These are phyloP conservation scores for Blastocystis sp. DNA, from an alignment of 352 stramenopile genomes.

Conservation along the genomic window DNA sequence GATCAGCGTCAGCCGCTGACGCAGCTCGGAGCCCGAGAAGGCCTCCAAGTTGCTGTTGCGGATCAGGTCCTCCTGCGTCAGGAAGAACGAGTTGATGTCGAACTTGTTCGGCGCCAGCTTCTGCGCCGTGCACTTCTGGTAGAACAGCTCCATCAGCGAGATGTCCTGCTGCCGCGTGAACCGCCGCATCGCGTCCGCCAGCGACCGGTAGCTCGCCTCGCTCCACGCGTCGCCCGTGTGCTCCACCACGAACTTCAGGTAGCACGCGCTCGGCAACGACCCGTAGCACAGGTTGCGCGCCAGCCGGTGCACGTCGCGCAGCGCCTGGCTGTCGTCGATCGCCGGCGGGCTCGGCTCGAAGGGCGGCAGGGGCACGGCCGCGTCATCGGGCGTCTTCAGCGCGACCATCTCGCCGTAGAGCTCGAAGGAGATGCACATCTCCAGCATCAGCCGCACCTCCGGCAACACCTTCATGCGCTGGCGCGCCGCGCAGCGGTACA, in stretches of 20 bases:
- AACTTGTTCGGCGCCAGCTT: conserved; percentile 33
- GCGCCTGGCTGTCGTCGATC: conserved; percentile 12
- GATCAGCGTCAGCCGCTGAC: conserved; percentile 48
- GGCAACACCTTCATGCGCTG: conserved; percentile 26
- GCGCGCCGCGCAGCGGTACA: conserved; percentile 10
- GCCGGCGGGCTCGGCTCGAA: neutral
- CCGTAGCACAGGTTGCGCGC: conserved; percentile 67
- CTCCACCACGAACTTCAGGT: conserved; percentile 41
- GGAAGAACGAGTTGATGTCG: conserved; percentile 53
- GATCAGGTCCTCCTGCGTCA: conserved; percentile 66
- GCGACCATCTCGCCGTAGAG: conserved; percentile 23
- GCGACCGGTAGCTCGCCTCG: neutral
- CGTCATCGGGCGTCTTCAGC: conserved; percentile 14
- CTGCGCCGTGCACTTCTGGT: conserved; percentile 39
- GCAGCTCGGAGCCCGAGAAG: conserved; percentile 32
- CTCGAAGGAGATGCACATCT: conserved; percentile 65
- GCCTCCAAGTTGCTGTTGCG: conserved; percentile 24
- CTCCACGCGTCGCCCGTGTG: conserved; percentile 2
- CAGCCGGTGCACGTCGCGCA: conserved; percentile 61
- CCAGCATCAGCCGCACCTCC: conserved; percentile 53
- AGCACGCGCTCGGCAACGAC: conserved; percentile 32
- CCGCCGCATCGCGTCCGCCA: conserved; percentile 24
- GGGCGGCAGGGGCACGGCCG: neutral
- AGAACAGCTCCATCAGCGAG: conserved; percentile 54
- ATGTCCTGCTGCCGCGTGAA: conserved; percentile 56